Percentiles rank a stretch among this genome's conserved stretches.
These are phyloP conservation scores for Zychaea mexicana DNA, from an alignment of 371 early-diverging fungal species.

Conservation along the genomic window DNA sequence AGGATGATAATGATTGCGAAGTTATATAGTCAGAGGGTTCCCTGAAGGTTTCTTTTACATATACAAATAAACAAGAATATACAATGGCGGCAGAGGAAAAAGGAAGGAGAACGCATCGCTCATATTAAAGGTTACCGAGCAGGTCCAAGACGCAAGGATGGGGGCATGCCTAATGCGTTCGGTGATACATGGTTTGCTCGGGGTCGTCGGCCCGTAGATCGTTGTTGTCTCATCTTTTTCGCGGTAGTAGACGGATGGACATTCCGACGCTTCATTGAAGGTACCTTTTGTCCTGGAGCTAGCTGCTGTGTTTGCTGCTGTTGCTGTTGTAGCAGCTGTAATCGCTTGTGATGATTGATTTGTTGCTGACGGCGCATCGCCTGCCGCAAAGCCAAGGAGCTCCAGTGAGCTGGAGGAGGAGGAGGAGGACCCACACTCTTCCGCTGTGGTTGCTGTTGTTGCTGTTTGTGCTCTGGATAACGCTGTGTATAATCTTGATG, in stretches of 20 bases:
- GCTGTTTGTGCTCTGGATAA: background rate
- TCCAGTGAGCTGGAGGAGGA: slow-evolving; percentile 5
- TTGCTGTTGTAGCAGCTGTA: background rate
- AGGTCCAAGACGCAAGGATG: slow-evolving; percentile 2
- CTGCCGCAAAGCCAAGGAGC: background rate
- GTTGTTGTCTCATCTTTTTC: background rate
- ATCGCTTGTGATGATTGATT: background rate
- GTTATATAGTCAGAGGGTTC: too few species aligned
- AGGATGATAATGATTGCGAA: too few species aligned
- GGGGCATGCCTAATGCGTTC: slow-evolving; percentile 3
- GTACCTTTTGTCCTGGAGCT: background rate
- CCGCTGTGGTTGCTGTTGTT: background rate
- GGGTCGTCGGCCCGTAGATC: background rate
- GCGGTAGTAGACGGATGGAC: background rate
- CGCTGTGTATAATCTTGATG: background rate
- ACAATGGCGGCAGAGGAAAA: too few species aligned
- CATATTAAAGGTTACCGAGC: background rate
- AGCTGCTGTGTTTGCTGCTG: background rate
- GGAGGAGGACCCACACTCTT: background rate
- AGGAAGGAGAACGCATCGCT: too few species aligned
- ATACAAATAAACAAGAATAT: too few species aligned
- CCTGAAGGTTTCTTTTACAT: too few species aligned
- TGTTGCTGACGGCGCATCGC: slow-evolving; percentile 1
- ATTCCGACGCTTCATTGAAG: background rate
- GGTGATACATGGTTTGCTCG: slow-evolving; percentile 2